Evolutionary conservation across 108 stramenopile species (phyloP).

Genomic region (Discostella stelligeroides): DNA sequence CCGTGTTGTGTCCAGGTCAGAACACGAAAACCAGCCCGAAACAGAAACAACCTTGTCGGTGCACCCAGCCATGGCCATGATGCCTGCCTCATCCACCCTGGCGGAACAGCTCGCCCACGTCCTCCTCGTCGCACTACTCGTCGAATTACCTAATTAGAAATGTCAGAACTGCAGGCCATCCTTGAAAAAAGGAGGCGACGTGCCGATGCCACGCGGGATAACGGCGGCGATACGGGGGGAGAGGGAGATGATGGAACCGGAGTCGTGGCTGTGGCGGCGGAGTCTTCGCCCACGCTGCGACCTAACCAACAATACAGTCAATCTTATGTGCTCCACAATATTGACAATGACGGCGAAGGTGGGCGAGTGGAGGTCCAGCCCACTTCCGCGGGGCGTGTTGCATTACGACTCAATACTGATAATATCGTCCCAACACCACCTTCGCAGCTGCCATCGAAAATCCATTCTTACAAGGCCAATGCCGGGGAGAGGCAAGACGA

Average conservation of each 20-base stretch:
- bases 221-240: not conserved
- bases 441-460: too few relatives aligned
- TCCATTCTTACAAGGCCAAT: not conserved
- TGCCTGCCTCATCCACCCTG: too few relatives aligned
- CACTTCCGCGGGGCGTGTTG: not conserved
- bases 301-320: not conserved
- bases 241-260: not conserved
- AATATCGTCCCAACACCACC: not conserved
- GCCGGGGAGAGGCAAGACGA: not conserved
- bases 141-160: not conserved
- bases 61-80: too few relatives aligned
- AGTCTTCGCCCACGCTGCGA: not conserved
- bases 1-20: too few relatives aligned
- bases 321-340: not conserved
- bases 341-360: not conserved
- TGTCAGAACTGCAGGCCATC: conserved; percentile 48
- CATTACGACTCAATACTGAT: not conserved
- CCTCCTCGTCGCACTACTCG: too few relatives aligned
- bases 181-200: conserved; percentile 24
- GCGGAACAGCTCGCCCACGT: too few relatives aligned
- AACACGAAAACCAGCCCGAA: too few relatives aligned
- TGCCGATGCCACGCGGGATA: not conserved
- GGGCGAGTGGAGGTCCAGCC: not conserved
- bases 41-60: too few relatives aligned
- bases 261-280: not conserved